A percentile compares a stretch with the other conserved stretches of the same genome.
These are phyloP conservation scores for Plasmodium billcollinsi DNA, from an alignment of 169 alveolate species.

Conservation along the genomic window DNA sequence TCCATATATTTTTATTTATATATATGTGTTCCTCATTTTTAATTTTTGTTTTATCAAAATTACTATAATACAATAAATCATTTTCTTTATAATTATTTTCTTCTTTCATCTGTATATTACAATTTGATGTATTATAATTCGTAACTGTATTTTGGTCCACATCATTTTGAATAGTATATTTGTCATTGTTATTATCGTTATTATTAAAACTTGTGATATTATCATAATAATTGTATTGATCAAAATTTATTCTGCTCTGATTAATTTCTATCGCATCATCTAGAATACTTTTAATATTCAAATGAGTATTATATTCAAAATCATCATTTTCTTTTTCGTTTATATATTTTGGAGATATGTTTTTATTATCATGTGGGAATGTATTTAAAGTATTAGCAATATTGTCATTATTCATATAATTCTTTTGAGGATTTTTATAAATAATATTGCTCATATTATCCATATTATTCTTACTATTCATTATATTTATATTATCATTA, in stretches of 20 bases:
- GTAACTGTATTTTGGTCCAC: background rate
- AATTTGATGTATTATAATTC: background rate
- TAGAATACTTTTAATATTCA: conserved; percentile 51
- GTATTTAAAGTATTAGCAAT: background rate
- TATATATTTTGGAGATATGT: conserved; percentile 7
- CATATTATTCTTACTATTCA: background rate
- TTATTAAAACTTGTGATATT: background rate
- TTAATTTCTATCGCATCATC: conserved; percentile 69
- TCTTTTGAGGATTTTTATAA: background rate
- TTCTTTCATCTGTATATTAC: conserved; percentile 9
- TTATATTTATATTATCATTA: conserved; percentile 1
- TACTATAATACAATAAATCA: background rate
- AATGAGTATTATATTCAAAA: conserved; percentile 22
- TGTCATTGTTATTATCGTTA: background rate
- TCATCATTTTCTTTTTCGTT: conserved; percentile 17
- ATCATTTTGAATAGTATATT: background rate
- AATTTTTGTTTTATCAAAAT: background rate
- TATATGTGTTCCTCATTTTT: conserved; percentile 7
- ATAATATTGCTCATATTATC: background rate
- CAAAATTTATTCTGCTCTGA: conserved; percentile 19
- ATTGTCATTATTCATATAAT: background rate
- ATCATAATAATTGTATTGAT: conserved; percentile 30
- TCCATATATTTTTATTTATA: conserved; percentile 3
- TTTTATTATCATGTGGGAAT: background rate
- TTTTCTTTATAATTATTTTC: conserved; percentile 6